Base-by-base conservation (phyloP, 306 rosid species). In the Glycine soja region DNA sequence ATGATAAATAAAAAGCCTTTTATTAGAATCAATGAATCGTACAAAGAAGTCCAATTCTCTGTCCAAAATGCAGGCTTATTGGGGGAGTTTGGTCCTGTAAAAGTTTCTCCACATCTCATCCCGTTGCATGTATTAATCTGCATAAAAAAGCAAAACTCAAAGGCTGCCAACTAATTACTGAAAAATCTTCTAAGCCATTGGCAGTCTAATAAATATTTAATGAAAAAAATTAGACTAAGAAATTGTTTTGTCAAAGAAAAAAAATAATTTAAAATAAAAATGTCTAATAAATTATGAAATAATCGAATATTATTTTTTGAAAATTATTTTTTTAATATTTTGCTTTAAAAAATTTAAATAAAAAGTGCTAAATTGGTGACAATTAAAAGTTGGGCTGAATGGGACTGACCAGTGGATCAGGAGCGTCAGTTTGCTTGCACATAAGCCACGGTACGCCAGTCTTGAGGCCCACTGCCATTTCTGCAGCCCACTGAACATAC, bases 101-200 rank as follows among this genome's bases (percentile, higher is more conserved):
- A 89, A 40, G 92, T 89, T 79, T 88, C 84, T 14, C 91, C 97
- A 50, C 97, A 90, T 85, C 40, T 85, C 90, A 81, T 86, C 45
- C 97, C 93, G n/a, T 92, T 92, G 86, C 97, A 92, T 36, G 97
- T 78, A 76, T 92, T 89, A 10, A 92, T 90, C 90, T 90, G 78
- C 86, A 62, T 16, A 54, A 48, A 16, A 47, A 56, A 2, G 8
- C 3, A 65, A 38, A 64, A 8, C 32, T 9, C 5, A 75, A 75
- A 43, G 19, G 70, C 63, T 58, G 8, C 6, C 14, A 40, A 16
- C 7, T 42, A 15, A 67, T 43, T 42, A 67, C 2, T 42, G 18
- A 61, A 18, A 80, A 50, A 34, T 11, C 12, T 80, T 38, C 9
- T 42, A 42, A 42, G 46, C 9, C 1, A 24, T 24, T 24, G 30